Evolutionary conservation across 768 basidiomycete species (phyloP), one percentile per base, ranked within the genome.

Genomic region (Fibroporia radiculosa): DNA sequence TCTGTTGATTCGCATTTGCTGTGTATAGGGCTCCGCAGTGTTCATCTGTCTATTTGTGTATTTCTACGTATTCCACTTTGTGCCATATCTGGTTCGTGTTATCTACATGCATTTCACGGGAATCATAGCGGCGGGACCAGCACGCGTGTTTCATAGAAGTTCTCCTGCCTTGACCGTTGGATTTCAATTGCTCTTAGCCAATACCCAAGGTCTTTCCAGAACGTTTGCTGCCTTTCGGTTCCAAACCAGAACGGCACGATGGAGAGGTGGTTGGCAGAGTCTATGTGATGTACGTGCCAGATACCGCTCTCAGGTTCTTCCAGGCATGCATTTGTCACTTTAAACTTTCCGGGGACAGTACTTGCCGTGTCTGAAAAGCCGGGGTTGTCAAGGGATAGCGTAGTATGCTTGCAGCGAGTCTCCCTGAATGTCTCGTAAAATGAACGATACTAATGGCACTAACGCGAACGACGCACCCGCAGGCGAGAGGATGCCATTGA

Each of bases 401-500:
- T 2, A n/a, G 54, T 52, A 7, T 24, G 31, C 4, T 50, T 54
- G 23, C 18, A 4, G 5, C 40, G 22, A 43, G 48, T 18, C 39
- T 32, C 18, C 40, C 33, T 11, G 46, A 27, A 18, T 2, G 1
- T 41, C 12, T 24, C 14, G 16, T 24, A 25, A 7, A 4, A 8
- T 10, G 14, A 38, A 6, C 10, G n/a, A n/a, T n/a, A n/a, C n/a
- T n/a, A n/a, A n/a, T n/a, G n/a, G n/a, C 13, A 40, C 34, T 11
- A 16, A 0, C n/a, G 22, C 18, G 33, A 5, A n/a, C 22, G 3
- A 45, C 61, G 38, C 51, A 72, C 71, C 57, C 51, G 68, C 73
- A 76, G 8, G 63, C 53, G 44, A 64, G 56, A 12, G 74, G 71
- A 60, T 75, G 75, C 66, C 67, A 75, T 45, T 73, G 74, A 6